Evolutionary conservation across 2,329 filamentous ascomycete species (phyloP).

Genomic region (Colletotrichum sansevieriae): DNA sequence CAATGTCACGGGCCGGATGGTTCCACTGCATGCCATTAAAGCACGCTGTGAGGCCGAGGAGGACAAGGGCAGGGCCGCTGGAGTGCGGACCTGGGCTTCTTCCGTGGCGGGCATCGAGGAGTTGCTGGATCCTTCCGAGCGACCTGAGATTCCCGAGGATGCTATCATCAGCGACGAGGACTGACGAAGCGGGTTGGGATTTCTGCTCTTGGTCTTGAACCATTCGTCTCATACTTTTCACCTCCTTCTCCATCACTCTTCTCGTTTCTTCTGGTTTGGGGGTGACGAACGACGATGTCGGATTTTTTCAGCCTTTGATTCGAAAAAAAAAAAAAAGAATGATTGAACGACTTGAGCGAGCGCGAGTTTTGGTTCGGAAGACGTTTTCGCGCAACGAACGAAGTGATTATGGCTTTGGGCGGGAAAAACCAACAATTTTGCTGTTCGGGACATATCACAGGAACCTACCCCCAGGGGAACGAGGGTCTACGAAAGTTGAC

Average conservation of each 20-base stretch:
- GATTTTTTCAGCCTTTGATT: no score
- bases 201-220: neutral
- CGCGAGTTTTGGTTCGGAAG: no score
- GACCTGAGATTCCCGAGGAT: conserved; percentile 33
- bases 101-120: conserved; percentile 33
- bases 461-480: no score
- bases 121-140: conserved; percentile 34
- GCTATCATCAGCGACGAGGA: conserved; percentile 33
- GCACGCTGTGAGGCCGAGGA: conserved; percentile 51
- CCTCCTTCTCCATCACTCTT: neutral
- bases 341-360: neutral
- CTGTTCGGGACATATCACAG: no score
- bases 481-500: neutral
- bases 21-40: conserved; percentile 54
- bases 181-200: conserved; percentile 1
- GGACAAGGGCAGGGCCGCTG: conserved; percentile 39
- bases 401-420: neutral
- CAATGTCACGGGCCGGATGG: conserved; percentile 58
- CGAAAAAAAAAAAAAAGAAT: neutral
- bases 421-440: neutral
- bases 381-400: neutral
- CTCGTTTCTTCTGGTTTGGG: neutral
- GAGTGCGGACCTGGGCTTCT: conserved; percentile 33
- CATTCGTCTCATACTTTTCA: neutral
- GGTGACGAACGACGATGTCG: no score